These are phyloP conservation scores for Naganishia onofrii DNA, from an alignment of 768 basidiomycete species.

Conservation along the genomic window DNA sequence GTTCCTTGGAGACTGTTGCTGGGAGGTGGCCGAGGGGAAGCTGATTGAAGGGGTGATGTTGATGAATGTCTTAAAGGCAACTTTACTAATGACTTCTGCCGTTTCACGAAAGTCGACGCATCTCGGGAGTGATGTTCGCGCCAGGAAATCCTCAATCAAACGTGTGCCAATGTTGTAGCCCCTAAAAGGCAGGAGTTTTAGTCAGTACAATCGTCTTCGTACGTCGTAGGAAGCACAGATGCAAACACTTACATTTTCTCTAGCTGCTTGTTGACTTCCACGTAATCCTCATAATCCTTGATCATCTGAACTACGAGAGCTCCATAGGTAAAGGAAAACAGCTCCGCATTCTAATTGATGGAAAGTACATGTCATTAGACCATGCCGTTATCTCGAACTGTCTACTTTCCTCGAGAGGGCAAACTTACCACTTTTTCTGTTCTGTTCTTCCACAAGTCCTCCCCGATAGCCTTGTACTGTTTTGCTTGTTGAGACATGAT, in stretches of 20 bases:
- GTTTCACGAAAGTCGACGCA: slow-evolving; percentile 92
- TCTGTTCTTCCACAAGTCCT: slow-evolving; percentile 91
- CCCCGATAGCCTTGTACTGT: slow-evolving; percentile 56
- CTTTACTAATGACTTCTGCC: slow-evolving; percentile 93
- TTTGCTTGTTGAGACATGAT: slow-evolving; percentile 37
- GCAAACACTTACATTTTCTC: slow-evolving; percentile 65
- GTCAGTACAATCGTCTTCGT: background rate
- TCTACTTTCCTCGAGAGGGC: no score
- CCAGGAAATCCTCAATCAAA: slow-evolving; percentile 94
- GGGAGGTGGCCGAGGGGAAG: slow-evolving; percentile 61
- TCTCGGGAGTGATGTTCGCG: slow-evolving; percentile 82
- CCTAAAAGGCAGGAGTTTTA: slow-evolving; percentile 57
- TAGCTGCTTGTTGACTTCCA: slow-evolving; percentile 79
- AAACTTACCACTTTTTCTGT: slow-evolving; percentile 86
- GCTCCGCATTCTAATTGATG: slow-evolving; percentile 90
- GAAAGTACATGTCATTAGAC: no score
- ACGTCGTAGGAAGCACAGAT: background rate
- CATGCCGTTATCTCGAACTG: no score
- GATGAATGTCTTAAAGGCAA: slow-evolving; percentile 96
- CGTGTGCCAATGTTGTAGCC: slow-evolving; percentile 97
- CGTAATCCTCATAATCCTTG: slow-evolving; percentile 98
- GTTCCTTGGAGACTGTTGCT: slow-evolving; percentile 52
- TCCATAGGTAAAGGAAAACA: slow-evolving; percentile 95
- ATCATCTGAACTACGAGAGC: slow-evolving; percentile 97
- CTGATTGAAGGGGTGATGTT: slow-evolving; percentile 82